Evolutionary conservation across 257 asterid genomes (phyloP).

Genomic region (Forsythia viridissima): DNA sequence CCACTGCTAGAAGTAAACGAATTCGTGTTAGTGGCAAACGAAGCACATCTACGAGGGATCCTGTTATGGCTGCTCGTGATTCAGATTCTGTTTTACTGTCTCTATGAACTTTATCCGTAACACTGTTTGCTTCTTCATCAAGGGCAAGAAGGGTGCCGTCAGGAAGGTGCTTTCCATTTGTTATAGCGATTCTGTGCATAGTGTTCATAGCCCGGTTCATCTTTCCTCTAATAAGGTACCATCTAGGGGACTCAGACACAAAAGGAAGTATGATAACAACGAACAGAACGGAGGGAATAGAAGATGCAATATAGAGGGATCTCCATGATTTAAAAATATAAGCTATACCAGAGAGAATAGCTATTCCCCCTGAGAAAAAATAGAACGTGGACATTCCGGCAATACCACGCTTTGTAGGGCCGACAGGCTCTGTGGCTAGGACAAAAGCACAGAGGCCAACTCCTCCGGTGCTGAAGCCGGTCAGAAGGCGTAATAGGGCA

Average conservation of each 20-base stretch:
- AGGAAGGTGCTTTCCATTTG: slow-evolving; percentile 52
- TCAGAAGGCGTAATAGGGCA: slow-evolving; percentile 58
- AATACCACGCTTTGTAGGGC: slow-evolving; percentile 65
- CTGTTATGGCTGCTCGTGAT: slow-evolving; percentile 38
- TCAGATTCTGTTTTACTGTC: slow-evolving; percentile 11
- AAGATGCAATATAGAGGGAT: slow-evolving; percentile 62
- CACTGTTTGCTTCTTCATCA: slow-evolving; percentile 46
- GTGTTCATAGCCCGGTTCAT: slow-evolving; percentile 44
- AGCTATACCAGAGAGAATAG: slow-evolving; percentile 61
- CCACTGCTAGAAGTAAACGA: slow-evolving; percentile 61
- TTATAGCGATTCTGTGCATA: slow-evolving; percentile 54
- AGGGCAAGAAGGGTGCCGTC: slow-evolving; percentile 44
- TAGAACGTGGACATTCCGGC: slow-evolving; percentile 92
- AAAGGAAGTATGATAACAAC: slow-evolving; percentile 56
- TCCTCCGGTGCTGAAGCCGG: slow-evolving; percentile 89
- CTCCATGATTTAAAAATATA: slow-evolving; percentile 68
- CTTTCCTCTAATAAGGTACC: slow-evolving; percentile 72
- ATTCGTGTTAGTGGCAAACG: slow-evolving; percentile 49
- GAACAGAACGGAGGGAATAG: slow-evolving; percentile 57
- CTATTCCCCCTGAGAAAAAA: slow-evolving; percentile 80
- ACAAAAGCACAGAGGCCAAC: slow-evolving; percentile 85
- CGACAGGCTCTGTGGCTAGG: slow-evolving; percentile 79
- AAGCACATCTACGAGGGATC: slow-evolving; percentile 66
- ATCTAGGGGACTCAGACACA: slow-evolving; percentile 76
- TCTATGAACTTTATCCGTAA: background rate